phyloP scores from a whole-genome alignment of 495 filamentous ascomycete species.

The Podospora sp. region DNA sequence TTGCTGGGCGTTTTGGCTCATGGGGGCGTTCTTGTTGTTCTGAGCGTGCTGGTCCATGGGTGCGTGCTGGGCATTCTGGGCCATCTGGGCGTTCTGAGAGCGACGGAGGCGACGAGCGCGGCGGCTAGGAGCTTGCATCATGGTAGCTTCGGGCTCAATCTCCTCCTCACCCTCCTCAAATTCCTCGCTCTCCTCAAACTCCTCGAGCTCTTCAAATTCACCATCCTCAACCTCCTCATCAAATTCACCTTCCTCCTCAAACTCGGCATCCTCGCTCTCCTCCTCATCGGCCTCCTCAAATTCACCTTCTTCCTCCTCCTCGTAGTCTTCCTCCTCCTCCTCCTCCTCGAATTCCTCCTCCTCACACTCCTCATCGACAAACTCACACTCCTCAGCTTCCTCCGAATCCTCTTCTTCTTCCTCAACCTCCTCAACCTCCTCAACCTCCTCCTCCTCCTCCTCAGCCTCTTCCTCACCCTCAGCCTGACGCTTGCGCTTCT shows the following conservation, averaged over 20 bases:
- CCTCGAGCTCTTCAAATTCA: not conserved
- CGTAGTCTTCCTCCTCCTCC: not conserved
- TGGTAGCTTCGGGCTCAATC: slow-evolving; percentile 1
- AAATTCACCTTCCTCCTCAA: slow-evolving; percentile 1
- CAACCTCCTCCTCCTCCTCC: too few relatives aligned
- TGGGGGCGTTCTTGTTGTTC: not conserved
- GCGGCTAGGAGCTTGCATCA: not conserved
- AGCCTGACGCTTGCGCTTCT: not conserved
- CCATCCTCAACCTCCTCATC: not conserved
- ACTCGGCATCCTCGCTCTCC: not conserved
- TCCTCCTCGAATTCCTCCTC: not conserved
- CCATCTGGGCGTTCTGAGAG: not conserved
- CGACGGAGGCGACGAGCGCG: not conserved
- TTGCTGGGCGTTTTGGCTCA: not conserved
- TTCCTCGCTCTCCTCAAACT: not conserved
- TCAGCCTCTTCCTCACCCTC: not conserved
- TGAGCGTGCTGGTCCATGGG: not conserved
- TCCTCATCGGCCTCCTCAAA: not conserved
- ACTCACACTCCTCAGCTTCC: too few relatives aligned
- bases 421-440: not conserved
- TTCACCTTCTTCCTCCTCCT: not conserved
- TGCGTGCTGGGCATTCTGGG: not conserved
- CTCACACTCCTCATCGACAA: too few relatives aligned
- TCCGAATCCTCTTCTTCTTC: not conserved
- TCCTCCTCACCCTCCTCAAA: slow-evolving; percentile 14